These are phyloP conservation scores for Alnus rubra DNA, from an alignment of 306 rosid genomes.

Conservation along the genomic window DNA sequence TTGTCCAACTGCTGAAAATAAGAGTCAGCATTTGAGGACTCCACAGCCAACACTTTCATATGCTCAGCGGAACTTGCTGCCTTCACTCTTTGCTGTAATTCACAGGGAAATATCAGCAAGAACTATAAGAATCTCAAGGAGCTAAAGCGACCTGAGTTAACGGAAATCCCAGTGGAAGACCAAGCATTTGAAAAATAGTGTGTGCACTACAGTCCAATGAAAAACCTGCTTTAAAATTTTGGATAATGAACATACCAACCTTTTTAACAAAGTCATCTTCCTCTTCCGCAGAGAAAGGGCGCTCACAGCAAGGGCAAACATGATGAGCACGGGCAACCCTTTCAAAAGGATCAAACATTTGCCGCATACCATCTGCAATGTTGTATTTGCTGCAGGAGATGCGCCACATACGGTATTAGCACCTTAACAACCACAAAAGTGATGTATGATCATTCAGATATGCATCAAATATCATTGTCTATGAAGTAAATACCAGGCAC, in stretches of 20 bases:
- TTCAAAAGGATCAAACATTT: slow-evolving; percentile 96
- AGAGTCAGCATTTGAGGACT: slow-evolving; percentile 70
- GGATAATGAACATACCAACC: slow-evolving; percentile 49
- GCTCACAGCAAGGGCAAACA: slow-evolving; percentile 94
- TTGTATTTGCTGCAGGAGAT: slow-evolving; percentile 72
- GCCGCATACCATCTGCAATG: slow-evolving; percentile 90
- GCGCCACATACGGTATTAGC: slow-evolving; percentile 40
- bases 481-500: slow-evolving; percentile 37
- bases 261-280: slow-evolving; percentile 94
- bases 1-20: slow-evolving; percentile 87
- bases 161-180: neutral
- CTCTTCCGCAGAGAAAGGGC: slow-evolving; percentile 82
- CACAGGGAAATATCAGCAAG: slow-evolving; percentile 25
- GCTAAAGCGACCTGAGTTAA: neutral
- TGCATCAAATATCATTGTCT: slow-evolving; percentile 19
- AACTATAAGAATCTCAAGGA: slow-evolving; percentile 1
- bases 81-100: slow-evolving; percentile 83
- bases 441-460: slow-evolving; percentile 11
- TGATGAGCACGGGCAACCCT: slow-evolving; percentile 91
- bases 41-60: slow-evolving; percentile 73
- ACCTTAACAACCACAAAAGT: slow-evolving; percentile 18
- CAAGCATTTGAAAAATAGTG: neutral
- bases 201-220: neutral
- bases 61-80: slow-evolving; percentile 80
- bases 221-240: slow-evolving; percentile 5